These are phyloP conservation scores for Cyberlindnera nakhonratchasimensis DNA, from an alignment of 805 yeast genomes.

Conservation along the genomic window DNA sequence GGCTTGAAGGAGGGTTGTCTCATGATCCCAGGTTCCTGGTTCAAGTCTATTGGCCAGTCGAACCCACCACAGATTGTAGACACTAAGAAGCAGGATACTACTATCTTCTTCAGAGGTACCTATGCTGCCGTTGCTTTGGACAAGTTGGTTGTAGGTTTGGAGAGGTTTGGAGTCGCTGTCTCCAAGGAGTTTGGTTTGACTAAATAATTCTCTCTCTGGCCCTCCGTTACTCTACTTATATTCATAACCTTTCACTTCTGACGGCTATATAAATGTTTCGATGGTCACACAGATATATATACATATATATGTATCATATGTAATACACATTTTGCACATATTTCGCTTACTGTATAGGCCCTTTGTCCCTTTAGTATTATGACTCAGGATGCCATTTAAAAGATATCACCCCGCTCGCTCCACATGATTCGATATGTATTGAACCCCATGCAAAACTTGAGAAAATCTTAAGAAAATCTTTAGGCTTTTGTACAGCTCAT, in stretches of 20 bases:
- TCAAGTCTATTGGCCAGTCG: constrained; percentile 53
- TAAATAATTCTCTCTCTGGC: background rate
- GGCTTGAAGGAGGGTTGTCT: constrained; percentile 59
- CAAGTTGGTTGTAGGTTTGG: constrained; percentile 54
- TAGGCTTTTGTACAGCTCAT: background rate
- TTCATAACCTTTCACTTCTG: background rate
- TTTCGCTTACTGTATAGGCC: too few species aligned
- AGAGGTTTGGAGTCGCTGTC: constrained; percentile 65
- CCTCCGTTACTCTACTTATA: background rate
- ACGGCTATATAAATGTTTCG: background rate
- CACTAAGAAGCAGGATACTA: constrained; percentile 36
- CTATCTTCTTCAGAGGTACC: constrained; percentile 80
- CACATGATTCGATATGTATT: too few species aligned
- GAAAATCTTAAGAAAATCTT: background rate
- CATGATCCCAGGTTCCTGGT: constrained; percentile 85
- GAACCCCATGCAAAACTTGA: too few species aligned
- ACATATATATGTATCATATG: background rate
- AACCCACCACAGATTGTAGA: constrained; percentile 49
- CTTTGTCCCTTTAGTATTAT: too few species aligned
- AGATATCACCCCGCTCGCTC: too few species aligned
- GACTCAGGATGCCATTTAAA: too few species aligned
- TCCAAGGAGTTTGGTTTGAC: constrained; percentile 44
- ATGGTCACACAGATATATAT: too few species aligned
- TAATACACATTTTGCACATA: background rate
- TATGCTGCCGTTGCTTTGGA: constrained; percentile 82